Conservation (phyloP, 805 yeast species). For the Komagataella kurtzmanii region DNA sequence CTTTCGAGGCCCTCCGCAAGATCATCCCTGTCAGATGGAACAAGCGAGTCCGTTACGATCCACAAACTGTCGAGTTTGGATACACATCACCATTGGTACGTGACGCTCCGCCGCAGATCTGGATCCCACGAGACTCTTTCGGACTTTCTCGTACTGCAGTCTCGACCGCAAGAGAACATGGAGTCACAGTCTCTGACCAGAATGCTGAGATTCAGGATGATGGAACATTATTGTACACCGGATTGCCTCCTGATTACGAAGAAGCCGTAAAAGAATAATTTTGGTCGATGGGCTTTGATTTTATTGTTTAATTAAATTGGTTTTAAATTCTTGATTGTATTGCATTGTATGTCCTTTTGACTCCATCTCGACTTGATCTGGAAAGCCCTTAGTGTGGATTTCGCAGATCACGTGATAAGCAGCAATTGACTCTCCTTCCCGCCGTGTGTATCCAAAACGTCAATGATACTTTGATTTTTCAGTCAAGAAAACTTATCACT, state of each 20-base stretch:
- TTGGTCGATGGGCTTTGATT: not conserved
- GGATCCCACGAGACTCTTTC: conserved; percentile 59
- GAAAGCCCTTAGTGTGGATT: not conserved
- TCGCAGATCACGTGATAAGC: not conserved
- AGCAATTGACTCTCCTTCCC: not conserved
- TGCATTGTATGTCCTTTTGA: too few species aligned
- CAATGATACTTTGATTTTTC: not conserved
- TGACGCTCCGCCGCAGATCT: conserved; percentile 47
- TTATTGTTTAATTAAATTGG: not conserved
- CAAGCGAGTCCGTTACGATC: conserved; percentile 16
- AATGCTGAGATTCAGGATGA: conserved; percentile 46
- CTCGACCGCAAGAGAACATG: conserved; percentile 33
- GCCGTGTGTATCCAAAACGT: not conserved
- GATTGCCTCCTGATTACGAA: conserved; percentile 63
- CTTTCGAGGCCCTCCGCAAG: conserved; percentile 25
- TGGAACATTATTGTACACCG: conserved; percentile 37
- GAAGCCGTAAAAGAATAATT: conserved; percentile 21
- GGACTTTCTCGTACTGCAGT: conserved; percentile 55
- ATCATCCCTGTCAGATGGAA: conserved; percentile 24
- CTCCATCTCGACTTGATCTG: not conserved
- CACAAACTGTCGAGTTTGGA: conserved; percentile 24
- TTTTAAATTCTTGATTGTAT: not conserved
- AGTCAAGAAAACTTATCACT: not conserved
- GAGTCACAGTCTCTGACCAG: conserved; percentile 41
- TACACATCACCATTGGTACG: conserved; percentile 45